These are phyloP conservation scores for Clonostachys solani DNA, from an alignment of 2,329 filamentous ascomycete species.

Conservation along the genomic window DNA sequence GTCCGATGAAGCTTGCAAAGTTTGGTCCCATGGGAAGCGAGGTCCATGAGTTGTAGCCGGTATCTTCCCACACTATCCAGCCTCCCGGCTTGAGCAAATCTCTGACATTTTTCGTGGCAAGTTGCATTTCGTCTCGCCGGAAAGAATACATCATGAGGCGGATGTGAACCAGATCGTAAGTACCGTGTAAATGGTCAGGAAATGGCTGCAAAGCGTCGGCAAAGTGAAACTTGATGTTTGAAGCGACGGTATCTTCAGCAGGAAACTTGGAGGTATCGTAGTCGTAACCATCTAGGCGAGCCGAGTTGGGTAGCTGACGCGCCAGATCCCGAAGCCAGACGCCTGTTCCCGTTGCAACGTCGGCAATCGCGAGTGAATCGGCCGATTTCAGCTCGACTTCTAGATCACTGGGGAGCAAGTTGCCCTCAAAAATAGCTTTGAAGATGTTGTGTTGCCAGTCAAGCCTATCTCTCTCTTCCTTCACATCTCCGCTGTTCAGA, in stretches of 20 bases:
- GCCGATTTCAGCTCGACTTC: background rate
- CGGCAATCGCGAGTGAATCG: constrained; percentile 3
- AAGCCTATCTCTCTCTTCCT: background rate
- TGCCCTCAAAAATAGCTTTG: background rate
- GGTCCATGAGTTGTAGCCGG: background rate
- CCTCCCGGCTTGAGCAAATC: background rate
- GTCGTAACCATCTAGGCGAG: constrained; percentile 9
- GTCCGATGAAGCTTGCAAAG: background rate
- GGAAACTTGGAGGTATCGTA: constrained; percentile 11
- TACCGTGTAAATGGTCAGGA: background rate
- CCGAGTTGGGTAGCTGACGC: constrained; percentile 1
- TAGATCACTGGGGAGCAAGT: background rate
- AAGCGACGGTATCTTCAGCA: background rate
- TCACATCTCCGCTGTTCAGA: background rate
- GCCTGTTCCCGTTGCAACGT: constrained; percentile 10
- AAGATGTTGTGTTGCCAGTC: background rate
- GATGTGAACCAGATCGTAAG: background rate
- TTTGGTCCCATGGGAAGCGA: background rate
- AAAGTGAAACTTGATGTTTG: constrained; percentile 4
- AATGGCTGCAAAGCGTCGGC: background rate
- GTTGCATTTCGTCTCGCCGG: background rate
- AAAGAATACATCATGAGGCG: background rate
- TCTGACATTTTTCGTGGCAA: background rate
- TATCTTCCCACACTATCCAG: background rate
- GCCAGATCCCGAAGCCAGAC: constrained; percentile 12